These are phyloP conservation scores for Plantago ovata DNA, from an alignment of 257 asterid genomes.

Conservation along the genomic window DNA sequence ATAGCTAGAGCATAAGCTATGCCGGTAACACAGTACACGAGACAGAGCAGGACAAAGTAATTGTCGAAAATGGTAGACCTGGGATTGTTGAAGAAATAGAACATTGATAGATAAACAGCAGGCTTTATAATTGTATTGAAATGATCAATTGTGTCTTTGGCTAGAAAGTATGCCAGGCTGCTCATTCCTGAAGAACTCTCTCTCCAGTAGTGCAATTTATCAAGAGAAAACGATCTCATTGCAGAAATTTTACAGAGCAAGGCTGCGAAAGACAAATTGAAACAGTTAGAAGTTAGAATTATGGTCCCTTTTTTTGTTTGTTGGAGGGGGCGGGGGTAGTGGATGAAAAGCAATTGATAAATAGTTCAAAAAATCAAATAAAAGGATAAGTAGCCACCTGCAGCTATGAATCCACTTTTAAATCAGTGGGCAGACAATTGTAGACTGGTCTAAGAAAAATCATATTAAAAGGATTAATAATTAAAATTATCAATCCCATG, in stretches of 20 bases:
- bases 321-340: too few relatives aligned
- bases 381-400: neutral
- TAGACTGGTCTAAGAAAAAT: too few relatives aligned
- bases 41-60: slow-evolving; percentile 68
- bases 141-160: slow-evolving; percentile 90
- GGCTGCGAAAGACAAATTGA: slow-evolving; percentile 37
- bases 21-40: slow-evolving; percentile 94
- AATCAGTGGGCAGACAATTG: too few relatives aligned
- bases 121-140: slow-evolving; percentile 81
- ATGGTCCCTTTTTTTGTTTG: too few relatives aligned
- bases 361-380: neutral
- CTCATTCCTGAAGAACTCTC: slow-evolving; percentile 96
- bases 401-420: too few relatives aligned
- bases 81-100: slow-evolving; percentile 97
- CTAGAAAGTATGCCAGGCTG: slow-evolving; percentile 89
- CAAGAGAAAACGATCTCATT: slow-evolving; percentile 84
- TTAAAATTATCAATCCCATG: too few relatives aligned
- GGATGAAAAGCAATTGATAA: too few relatives aligned
- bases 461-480: too few relatives aligned
- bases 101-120: slow-evolving; percentile 91
- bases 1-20: slow-evolving; percentile 90
- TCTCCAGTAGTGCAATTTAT: slow-evolving; percentile 96
- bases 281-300: neutral
- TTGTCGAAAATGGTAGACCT: slow-evolving; percentile 74
- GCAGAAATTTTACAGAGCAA: slow-evolving; percentile 83